Evolutionary conservation across 768 basidiomycete species (phyloP).

Genomic region (Amanita phalloides): DNA sequence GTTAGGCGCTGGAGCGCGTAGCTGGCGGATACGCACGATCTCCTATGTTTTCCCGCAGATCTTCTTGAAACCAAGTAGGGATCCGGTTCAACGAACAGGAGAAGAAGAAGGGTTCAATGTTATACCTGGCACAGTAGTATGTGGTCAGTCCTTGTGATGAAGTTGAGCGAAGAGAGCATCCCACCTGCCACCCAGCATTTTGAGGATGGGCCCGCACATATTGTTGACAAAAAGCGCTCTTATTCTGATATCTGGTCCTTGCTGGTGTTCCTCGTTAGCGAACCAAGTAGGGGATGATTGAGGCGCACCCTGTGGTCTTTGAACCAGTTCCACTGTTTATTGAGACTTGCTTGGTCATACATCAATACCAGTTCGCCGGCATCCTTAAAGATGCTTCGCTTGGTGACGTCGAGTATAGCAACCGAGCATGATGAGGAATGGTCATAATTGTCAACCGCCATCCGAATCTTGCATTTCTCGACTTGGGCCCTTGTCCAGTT

Average conservation of each 20-base stretch:
- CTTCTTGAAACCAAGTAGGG: constrained; percentile 53
- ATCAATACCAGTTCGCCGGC: constrained; percentile 14
- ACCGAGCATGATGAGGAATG: constrained; percentile 17
- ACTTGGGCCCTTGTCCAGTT: constrained; percentile 45
- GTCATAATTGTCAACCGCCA: constrained; percentile 23
- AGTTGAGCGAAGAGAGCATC: constrained; percentile 1
- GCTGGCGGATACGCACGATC: constrained; percentile 34
- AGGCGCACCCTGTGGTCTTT: constrained; percentile 22
- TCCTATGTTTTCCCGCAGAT: constrained; percentile 22
- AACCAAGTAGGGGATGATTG: not conserved
- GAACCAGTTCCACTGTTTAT: constrained; percentile 27
- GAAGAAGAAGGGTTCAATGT: constrained; percentile 59
- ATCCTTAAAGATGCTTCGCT: constrained; percentile 23
- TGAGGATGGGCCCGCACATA: constrained; percentile 39
- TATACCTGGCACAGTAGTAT: constrained; percentile 20
- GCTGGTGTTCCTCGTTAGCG: not conserved
- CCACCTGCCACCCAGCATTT: constrained; percentile 52
- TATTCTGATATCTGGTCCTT: constrained; percentile 27
- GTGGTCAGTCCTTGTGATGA: constrained; percentile 6
- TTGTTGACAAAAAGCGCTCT: constrained; percentile 43
- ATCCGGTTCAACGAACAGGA: constrained; percentile 60
- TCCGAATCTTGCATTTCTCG: constrained; percentile 26
- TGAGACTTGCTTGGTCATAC: constrained; percentile 12
- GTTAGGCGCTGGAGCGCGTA: not conserved
- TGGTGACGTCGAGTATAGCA: constrained; percentile 30